phyloP scores from a whole-genome alignment of 345 rosid species.

The Rhodamnia rubescens region DNA sequence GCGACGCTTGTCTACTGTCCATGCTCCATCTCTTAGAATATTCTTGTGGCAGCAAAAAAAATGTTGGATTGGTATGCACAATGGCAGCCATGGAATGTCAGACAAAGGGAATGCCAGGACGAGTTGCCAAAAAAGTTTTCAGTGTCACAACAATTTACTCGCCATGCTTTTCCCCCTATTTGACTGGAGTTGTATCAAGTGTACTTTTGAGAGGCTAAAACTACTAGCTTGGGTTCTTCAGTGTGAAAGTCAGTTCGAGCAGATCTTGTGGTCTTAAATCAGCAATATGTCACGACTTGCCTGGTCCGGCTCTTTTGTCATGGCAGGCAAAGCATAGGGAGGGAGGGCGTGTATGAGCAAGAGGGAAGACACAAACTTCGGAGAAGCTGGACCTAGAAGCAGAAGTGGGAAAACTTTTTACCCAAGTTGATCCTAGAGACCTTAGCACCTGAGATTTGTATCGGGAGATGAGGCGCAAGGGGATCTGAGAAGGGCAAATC shows the following conservation, averaged over 20 bases:
- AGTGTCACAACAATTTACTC: background rate
- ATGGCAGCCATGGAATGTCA: background rate
- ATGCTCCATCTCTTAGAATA: background rate
- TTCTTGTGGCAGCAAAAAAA: background rate
- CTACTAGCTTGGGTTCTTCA: background rate
- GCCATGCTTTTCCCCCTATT: background rate
- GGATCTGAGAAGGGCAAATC: background rate
- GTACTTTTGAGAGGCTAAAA: background rate
- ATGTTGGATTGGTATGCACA: background rate
- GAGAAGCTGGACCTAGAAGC: background rate
- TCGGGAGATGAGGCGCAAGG: background rate
- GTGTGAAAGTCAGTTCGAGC: background rate
- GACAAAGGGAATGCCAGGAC: background rate
- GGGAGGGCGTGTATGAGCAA: background rate
- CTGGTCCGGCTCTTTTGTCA: background rate
- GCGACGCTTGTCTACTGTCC: background rate
- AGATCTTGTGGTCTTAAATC: background rate
- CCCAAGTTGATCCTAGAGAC: background rate
- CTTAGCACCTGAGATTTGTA: background rate
- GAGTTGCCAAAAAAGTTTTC: background rate
- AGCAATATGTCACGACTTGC: background rate
- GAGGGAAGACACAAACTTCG: background rate
- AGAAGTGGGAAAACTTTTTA: background rate
- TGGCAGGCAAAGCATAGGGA: background rate
- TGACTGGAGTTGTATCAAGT: background rate